Conservation (phyloP, 2,329 filamentous ascomycete species). For the Coniella vitis region DNA sequence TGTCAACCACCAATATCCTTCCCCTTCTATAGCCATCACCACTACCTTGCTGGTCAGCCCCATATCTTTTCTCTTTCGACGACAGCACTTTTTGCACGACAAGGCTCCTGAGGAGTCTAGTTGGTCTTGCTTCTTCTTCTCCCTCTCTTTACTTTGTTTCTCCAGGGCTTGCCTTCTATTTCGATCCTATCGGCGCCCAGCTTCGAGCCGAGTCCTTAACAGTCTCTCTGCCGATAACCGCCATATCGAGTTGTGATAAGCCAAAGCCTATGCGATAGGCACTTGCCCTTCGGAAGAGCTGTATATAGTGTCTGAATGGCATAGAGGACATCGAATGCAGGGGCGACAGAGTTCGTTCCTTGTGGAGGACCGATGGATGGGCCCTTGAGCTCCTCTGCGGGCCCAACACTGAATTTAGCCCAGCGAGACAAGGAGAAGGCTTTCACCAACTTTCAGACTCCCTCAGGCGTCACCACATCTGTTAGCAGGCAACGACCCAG, state of each 20-base stretch:
- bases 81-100: neutral
- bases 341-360: constrained; percentile 21
- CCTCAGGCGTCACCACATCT: constrained; percentile 30
- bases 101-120: neutral
- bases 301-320: constrained; percentile 8
- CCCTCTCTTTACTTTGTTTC: neutral
- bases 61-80: too few species aligned
- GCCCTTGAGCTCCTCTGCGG: constrained; percentile 44
- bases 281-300: neutral
- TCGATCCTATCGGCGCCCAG: neutral
- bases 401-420: constrained; percentile 33
- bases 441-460: constrained; percentile 34
- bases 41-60: constrained; percentile 1
- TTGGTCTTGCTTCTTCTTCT: neutral
- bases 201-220: neutral
- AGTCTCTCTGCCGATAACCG: neutral
- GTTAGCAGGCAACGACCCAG: constrained; percentile 36
- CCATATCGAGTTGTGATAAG: neutral
- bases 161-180: neutral
- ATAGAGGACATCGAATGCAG: constrained; percentile 21
- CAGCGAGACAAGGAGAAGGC: constrained; percentile 37
- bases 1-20: neutral
- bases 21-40: neutral
- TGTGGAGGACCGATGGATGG: constrained; percentile 30
- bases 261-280: neutral